Percentiles rank a stretch among this genome's conserved stretches.
phyloP scores from a whole-genome alignment of 2,329 filamentous ascomycete genomes.

The Trichoderma polysporum region DNA sequence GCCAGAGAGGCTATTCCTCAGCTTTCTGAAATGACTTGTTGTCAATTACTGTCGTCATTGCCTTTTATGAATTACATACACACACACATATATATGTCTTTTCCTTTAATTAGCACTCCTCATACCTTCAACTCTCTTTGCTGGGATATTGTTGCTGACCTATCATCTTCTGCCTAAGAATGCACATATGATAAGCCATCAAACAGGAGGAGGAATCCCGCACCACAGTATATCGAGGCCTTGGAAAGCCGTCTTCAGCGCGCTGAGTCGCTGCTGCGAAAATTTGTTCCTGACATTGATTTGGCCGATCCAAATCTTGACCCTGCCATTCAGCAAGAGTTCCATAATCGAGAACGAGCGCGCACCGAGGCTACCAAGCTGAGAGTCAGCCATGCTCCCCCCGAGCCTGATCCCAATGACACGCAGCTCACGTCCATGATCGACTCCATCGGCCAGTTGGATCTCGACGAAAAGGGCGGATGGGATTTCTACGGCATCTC shows the following conservation, averaged over 20 bases:
- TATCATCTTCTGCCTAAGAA: slow-evolving; percentile 50
- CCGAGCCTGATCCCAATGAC: slow-evolving; percentile 54
- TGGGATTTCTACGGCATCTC: slow-evolving; percentile 96
- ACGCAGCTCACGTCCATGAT: slow-evolving; percentile 90
- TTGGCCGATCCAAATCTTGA: slow-evolving; percentile 83
- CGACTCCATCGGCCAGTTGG: slow-evolving; percentile 83
- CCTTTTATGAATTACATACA: background rate
- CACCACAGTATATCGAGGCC: slow-evolving; percentile 89
- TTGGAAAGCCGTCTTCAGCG: slow-evolving; percentile 80
- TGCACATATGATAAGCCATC: slow-evolving; percentile 96
- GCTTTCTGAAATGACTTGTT: background rate
- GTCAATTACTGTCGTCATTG: background rate
- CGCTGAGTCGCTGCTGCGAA: slow-evolving; percentile 75
- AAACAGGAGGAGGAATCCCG: slow-evolving; percentile 84
- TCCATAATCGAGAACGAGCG: slow-evolving; percentile 54
- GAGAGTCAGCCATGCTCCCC: slow-evolving; percentile 35
- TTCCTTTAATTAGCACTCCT: background rate
- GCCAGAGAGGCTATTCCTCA: background rate
- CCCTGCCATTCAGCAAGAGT: slow-evolving; percentile 69
- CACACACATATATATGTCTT: background rate
- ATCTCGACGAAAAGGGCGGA: slow-evolving; percentile 85
- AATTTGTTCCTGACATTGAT: slow-evolving; percentile 80
- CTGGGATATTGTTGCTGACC: background rate
- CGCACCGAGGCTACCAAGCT: slow-evolving; percentile 45
- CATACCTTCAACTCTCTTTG: background rate